A percentile compares a stretch with the other conserved stretches of the same genome.
Conservation (phyloP, 768 basidiomycete species). For the Mycena latifolia region DNA sequence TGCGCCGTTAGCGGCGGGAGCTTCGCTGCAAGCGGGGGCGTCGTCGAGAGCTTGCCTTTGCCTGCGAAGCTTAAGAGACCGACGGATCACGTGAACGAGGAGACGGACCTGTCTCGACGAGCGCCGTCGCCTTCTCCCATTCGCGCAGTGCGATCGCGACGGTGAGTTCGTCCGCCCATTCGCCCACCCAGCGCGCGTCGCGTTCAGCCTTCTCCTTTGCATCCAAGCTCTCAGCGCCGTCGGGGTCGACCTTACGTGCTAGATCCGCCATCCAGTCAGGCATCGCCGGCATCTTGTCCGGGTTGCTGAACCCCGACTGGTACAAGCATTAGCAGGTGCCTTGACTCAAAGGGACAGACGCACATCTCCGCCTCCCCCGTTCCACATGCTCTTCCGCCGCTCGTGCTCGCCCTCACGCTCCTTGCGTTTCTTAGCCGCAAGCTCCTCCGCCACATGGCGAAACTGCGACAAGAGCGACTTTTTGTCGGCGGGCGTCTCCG, state of each 20-base stretch:
- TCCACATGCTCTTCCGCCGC: constrained; percentile 83
- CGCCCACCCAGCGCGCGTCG: constrained; percentile 89
- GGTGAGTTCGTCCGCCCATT: constrained; percentile 92
- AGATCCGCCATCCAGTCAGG: constrained; percentile 86
- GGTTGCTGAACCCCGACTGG: neutral
- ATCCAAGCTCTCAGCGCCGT: constrained; percentile 57
- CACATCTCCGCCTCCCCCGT: constrained; percentile 58
- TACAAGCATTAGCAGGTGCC: neutral
- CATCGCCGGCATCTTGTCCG: constrained; percentile 61
- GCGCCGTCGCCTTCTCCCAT: constrained; percentile 88
- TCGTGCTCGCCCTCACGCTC: constrained; percentile 96
- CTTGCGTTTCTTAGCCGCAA: constrained; percentile 88
- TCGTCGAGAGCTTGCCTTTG: constrained; percentile 70
- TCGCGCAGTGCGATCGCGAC: constrained; percentile 91
- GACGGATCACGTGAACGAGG: neutral
- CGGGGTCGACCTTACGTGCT: constrained; percentile 65
- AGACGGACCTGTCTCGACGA: constrained; percentile 85
- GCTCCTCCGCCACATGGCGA: constrained; percentile 93
- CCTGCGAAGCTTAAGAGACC: neutral
- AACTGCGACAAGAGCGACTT: constrained; percentile 87
- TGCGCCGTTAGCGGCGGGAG: constrained; percentile 75
- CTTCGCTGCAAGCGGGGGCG: constrained; percentile 67
- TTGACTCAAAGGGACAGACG: neutral
- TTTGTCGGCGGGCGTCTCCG: constrained; percentile 86
- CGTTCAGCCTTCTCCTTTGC: constrained; percentile 83